phyloP scores from a whole-genome alignment of 495 filamentous ascomycete species.

The Lasiosphaeriaceae sp. region DNA sequence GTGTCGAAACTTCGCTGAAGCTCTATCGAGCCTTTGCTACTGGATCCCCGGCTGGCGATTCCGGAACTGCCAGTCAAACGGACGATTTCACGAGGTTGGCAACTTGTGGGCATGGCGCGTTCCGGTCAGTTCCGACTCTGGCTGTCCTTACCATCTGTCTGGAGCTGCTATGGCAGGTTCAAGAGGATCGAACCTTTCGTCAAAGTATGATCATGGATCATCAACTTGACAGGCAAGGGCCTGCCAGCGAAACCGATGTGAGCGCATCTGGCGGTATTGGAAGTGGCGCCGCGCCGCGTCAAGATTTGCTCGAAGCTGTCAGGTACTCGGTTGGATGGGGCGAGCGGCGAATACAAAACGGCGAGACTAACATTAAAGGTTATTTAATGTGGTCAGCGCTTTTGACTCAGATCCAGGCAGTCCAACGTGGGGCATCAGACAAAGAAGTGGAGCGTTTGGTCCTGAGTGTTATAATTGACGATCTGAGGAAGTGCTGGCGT shows the following conservation, averaged over 20 bases:
- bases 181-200: slow-evolving; percentile 48
- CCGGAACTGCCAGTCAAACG: slow-evolving; percentile 15
- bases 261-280: slow-evolving; percentile 21
- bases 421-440: slow-evolving; percentile 25
- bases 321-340: slow-evolving; percentile 44
- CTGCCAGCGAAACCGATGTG: slow-evolving; percentile 25
- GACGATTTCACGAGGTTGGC: slow-evolving; percentile 42
- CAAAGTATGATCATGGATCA: slow-evolving; percentile 31
- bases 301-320: slow-evolving; percentile 47
- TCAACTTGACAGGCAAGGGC: slow-evolving; percentile 12
- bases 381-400: slow-evolving; percentile 45
- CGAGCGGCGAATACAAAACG: slow-evolving; percentile 41
- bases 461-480: slow-evolving; percentile 20
- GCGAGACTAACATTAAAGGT: slow-evolving; percentile 57
- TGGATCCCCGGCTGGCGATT: slow-evolving; percentile 16
- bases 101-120: slow-evolving; percentile 44
- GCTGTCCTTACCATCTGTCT: slow-evolving; percentile 43
- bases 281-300: slow-evolving; percentile 27
- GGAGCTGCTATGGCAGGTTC: slow-evolving; percentile 47
- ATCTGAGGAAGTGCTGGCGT: slow-evolving; percentile 16
- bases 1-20: slow-evolving; percentile 41
- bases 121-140: slow-evolving; percentile 40
- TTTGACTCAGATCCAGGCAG: slow-evolving; percentile 41
- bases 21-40: slow-evolving; percentile 33
- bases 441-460: slow-evolving; percentile 26